Evolutionary conservation across 1,284 basidiomycete species (phyloP), one percentile per base, ranked within the genome.

Genomic region (Cutaneotrichosporon cyanovorans): DNA sequence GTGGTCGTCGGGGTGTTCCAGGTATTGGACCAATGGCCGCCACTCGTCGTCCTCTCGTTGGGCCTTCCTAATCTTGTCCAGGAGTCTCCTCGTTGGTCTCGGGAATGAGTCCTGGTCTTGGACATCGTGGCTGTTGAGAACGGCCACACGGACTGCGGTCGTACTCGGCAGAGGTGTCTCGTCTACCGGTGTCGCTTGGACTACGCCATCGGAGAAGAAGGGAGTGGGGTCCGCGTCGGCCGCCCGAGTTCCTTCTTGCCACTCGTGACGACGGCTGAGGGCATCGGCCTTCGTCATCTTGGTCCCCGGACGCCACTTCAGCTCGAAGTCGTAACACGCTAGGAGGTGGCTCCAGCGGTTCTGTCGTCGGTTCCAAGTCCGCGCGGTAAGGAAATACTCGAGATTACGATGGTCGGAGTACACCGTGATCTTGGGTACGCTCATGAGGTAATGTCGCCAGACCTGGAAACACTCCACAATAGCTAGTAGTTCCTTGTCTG

Each of bases 371-470:
- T 66, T 76, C 0, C 78, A 58, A 4, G 69, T 61, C 21, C 72
- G 60, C 8, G 53, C 32, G 0, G 69, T 51, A 14, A 52, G 40
- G 60, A 73, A 78, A 43, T 75, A 76, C 15, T 62, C 59, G 0
- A 78, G 68, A 48, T 78, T 78, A 21, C 70, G 63, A 50, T 79
- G 76, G 53, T 79, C 74, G 1, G 73, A 71, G 38, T 63, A 56
- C 21, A 78, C 61, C 2, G 58, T 58, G n/a, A 72, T 52, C 3
- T 65, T 34, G 4, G 15, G 6, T 2, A 59, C 41, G 15, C 71
- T 72, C 21, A 62, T 46, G 15, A 69, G 49, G 45, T 73, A 72
- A 31, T 76, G 71, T 18, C 65, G 42, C 74, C 72, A 77, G 37
- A 66, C 56, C 25, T 65, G 20, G 2, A 78, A 57, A 0, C 69